Conservation (phyloP, 2,329 filamentous ascomycete genomes). For the Chrysoporthe austroafricana region DNA sequence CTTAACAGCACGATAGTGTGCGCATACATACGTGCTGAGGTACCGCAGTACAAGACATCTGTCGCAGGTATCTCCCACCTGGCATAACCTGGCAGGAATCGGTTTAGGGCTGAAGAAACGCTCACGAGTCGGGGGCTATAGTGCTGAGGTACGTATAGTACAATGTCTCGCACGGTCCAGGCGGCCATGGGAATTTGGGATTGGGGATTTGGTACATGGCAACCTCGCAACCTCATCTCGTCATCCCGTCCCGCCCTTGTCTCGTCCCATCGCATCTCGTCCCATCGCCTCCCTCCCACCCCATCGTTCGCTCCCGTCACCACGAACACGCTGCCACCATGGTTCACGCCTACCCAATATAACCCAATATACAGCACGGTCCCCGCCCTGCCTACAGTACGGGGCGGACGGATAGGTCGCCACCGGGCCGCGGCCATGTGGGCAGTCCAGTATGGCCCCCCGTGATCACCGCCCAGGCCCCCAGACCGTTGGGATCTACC, state of each 20-base stretch:
- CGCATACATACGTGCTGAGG: not conserved
- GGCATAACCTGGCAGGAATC: constrained; percentile 4
- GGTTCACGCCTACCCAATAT: not conserved
- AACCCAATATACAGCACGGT: not conserved
- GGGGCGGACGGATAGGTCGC: too few relatives aligned
- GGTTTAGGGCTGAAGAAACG: constrained; percentile 16
- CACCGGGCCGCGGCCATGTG: not conserved
- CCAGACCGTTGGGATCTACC: constrained; percentile 5
- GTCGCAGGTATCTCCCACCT: not conserved
- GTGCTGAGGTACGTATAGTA: too few relatives aligned
- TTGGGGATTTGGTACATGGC: not conserved
- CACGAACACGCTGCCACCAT: not conserved
- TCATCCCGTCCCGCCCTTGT: too few relatives aligned
- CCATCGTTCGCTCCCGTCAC: not conserved
- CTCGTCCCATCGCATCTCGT: not conserved
- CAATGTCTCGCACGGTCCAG: not conserved
- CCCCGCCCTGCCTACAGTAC: not conserved
- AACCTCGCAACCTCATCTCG: not conserved
- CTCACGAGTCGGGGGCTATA: not conserved
- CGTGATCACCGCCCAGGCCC: not conserved
- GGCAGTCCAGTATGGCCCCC: not conserved
- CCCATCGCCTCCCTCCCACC: not conserved
- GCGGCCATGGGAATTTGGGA: not conserved
- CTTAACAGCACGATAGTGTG: not conserved
- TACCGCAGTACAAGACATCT: not conserved